These are phyloP conservation scores for Scortechinia acanthostroma DNA, from an alignment of 2,329 filamentous ascomycete genomes.

Conservation along the genomic window DNA sequence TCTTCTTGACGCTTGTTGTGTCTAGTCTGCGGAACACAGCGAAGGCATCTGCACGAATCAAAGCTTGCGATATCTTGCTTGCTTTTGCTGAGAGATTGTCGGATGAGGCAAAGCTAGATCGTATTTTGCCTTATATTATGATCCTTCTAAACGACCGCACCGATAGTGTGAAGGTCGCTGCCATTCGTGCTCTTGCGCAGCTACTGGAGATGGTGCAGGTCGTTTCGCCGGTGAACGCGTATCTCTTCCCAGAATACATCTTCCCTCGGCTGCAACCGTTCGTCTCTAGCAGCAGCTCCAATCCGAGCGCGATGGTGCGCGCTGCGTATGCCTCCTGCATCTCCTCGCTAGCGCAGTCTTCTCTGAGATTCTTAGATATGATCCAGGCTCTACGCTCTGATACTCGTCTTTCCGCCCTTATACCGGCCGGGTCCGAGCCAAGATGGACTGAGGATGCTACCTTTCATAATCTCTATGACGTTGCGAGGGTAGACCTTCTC, in stretches of 20 bases:
- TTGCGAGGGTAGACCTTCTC: slow-evolving; percentile 74
- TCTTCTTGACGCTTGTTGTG: slow-evolving; percentile 66
- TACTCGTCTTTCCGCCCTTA: slow-evolving; percentile 69
- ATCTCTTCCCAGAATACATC: slow-evolving; percentile 30
- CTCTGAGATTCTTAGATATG: slow-evolving; percentile 80
- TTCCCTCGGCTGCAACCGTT: slow-evolving; percentile 34
- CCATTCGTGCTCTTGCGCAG: slow-evolving; percentile 61
- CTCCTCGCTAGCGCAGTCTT: slow-evolving; percentile 79
- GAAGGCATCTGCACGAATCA: slow-evolving; percentile 56
- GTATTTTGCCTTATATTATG: slow-evolving; percentile 64
- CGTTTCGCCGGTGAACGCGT: slow-evolving; percentile 43
- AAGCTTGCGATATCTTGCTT: slow-evolving; percentile 64
- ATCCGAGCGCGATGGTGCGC: slow-evolving; percentile 66
- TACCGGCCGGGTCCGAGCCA: slow-evolving; percentile 69
- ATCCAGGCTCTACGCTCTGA: slow-evolving; percentile 81
- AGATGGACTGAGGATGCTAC: slow-evolving; percentile 59
- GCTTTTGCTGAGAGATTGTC: slow-evolving; percentile 65
- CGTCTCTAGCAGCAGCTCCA: slow-evolving; percentile 37
- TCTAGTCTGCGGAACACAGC: slow-evolving; percentile 64
- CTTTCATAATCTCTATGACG: slow-evolving; percentile 80
- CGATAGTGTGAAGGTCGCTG: slow-evolving; percentile 60
- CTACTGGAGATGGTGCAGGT: slow-evolving; percentile 63
- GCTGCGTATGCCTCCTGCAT: slow-evolving; percentile 91
- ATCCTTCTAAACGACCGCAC: slow-evolving; percentile 55
- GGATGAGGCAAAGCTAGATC: slow-evolving; percentile 69